Base-by-base conservation (phyloP, 2,329 filamentous ascomycete species). In the Colletotrichum euphorbiae region DNA sequence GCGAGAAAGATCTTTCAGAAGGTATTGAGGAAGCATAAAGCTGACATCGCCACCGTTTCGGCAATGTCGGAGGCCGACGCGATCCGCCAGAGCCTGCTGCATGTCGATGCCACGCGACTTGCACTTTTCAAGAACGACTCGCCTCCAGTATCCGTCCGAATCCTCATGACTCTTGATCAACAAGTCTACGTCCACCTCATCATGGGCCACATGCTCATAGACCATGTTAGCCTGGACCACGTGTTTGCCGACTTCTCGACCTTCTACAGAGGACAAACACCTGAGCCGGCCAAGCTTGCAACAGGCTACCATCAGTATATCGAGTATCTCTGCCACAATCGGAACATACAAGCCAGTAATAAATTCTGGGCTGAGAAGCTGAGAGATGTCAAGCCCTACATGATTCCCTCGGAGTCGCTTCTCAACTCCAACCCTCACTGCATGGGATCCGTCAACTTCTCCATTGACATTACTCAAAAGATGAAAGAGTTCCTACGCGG, bases 1-100 rank as follows among this genome's bases (percentile, higher is more conserved):
- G 36, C 51, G 4, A 78, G 82, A 60, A 79, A 81, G 21, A 79
- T 79, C 3, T 55, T 52, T 8, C 59, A 45, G 1, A 67, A 62
- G 6, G 36, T 63, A 1, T 24, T 67, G 2, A 51, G 79, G 80
- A 48, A 86, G 82, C 72, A 55, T 17, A 21, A 17, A 4, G 50
- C 57, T 6, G 63, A 67, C 7, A 24, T 67, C 0, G 9, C 40
- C 3, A 45, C 52, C 6, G 17, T 42, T 2, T 24, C 46, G 1
- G 65, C 62, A 0, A 15, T 33, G n/a, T 58, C 52, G 4, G 60
- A 64, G 21, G 21, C 15, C 4, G 59, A 55, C 1, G 65, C 65
- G 6, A 21, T 40, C 6, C 31, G 5, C 3, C 38, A 64, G 15
- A 52, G 43, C 9, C 7, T 36, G 17, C n/a, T 7, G 7, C 65